Conservation (phyloP, 805 yeast genomes). For the Nakazawaea sp. region DNA sequence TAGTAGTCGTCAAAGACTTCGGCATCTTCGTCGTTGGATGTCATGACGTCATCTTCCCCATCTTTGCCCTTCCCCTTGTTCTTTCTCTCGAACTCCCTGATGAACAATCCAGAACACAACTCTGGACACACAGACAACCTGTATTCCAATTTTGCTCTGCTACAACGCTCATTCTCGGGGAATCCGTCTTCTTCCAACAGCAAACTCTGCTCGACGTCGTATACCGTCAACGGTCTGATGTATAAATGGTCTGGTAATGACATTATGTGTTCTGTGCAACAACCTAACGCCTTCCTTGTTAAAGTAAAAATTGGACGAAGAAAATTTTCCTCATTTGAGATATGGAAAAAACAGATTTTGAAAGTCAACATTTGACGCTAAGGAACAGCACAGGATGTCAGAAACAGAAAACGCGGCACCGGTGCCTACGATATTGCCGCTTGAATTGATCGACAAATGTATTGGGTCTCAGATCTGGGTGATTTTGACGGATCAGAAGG, state of each 20-base stretch:
- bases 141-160: constrained; percentile 56
- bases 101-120: constrained; percentile 79
- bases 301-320: no score
- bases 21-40: constrained; percentile 14
- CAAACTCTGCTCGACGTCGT: constrained; percentile 58
- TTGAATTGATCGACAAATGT: constrained; percentile 83
- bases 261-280: constrained; percentile 2
- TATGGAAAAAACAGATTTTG: no score
- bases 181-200: constrained; percentile 65
- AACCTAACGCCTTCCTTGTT: not conserved
- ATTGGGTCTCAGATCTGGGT: constrained; percentile 78
- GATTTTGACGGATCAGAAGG: constrained; percentile 55
- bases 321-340: no score
- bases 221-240: constrained; percentile 72
- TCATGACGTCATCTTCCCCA: constrained; percentile 23
- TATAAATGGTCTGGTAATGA: constrained; percentile 48
- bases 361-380: no score
- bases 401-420: constrained; percentile 2
- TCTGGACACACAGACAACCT: constrained; percentile 84
- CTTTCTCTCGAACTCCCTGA: constrained; percentile 51
- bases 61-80: constrained; percentile 34
- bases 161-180: constrained; percentile 61
- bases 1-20: constrained; percentile 19
- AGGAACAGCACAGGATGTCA: no score
- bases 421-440: constrained; percentile 41